Conservation (phyloP, 23 red algal species). For the Gracilaria vermiculophylla region DNA sequence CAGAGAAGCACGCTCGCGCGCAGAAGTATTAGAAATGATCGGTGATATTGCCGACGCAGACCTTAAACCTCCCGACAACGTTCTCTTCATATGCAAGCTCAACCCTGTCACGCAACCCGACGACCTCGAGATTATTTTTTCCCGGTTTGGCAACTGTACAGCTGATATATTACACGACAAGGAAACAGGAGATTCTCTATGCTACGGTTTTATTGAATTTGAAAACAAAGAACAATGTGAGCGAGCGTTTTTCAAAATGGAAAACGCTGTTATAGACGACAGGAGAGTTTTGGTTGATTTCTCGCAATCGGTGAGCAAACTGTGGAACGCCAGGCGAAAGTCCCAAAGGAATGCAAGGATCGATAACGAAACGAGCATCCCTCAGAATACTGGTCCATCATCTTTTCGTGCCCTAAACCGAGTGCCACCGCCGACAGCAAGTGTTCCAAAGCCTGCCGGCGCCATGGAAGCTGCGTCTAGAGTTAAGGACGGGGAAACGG, state of each 20-base stretch:
- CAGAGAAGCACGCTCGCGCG: slow-evolving; percentile 73
- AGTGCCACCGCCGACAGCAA: background rate
- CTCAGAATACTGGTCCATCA: background rate
- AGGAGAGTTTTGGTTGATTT: slow-evolving; percentile 87
- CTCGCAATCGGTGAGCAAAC: slow-evolving; percentile 80
- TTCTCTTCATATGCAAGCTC: slow-evolving; percentile 89
- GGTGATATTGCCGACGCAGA: slow-evolving; percentile 83
- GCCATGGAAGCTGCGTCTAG: background rate
- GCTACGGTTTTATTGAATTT: slow-evolving; percentile 92
- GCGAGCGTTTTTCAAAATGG: slow-evolving; percentile 88
- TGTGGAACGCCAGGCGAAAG: slow-evolving; percentile 66
- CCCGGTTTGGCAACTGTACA: slow-evolving; percentile 81
- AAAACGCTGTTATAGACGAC: slow-evolving; percentile 83
- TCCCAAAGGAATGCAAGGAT: background rate
- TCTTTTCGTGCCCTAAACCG: background rate
- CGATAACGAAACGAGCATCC: background rate
- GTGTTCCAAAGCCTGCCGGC: background rate
- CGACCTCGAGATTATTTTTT: slow-evolving; percentile 92
- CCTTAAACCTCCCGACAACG: slow-evolving; percentile 80
- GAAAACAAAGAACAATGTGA: slow-evolving; percentile 68
- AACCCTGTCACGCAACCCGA: slow-evolving; percentile 83
- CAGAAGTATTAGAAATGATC: slow-evolving; percentile 87
- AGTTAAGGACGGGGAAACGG: background rate
- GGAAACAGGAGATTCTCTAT: slow-evolving; percentile 69
- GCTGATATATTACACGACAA: slow-evolving; percentile 70